Percentiles rank a stretch among this genome's conserved stretches.
Evolutionary conservation across 768 basidiomycete species (phyloP).

Genomic region (Leucosporidium yakuticum): DNA sequence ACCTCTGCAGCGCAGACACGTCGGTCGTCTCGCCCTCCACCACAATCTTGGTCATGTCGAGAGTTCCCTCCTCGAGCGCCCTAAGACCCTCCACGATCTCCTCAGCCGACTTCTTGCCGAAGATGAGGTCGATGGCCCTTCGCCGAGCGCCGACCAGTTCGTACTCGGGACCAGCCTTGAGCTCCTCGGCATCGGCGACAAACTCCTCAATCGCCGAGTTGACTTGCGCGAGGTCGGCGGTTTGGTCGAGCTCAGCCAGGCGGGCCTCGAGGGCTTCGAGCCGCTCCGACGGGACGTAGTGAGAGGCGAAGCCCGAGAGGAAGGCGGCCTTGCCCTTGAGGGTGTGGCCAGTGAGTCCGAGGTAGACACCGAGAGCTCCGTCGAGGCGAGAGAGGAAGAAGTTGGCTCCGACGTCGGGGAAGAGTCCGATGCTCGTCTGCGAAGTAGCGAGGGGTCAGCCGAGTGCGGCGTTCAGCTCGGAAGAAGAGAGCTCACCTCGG

Average conservation of each 20-base stretch:
- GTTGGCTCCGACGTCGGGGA: constrained; percentile 86
- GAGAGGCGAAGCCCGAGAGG: constrained; percentile 82
- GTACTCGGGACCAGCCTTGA: constrained; percentile 28
- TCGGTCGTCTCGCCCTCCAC: constrained; percentile 59
- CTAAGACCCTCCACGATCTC: constrained; percentile 59
- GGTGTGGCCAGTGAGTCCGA: constrained; percentile 71
- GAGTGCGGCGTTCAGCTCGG: constrained; percentile 2
- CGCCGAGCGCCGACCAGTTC: constrained; percentile 56
- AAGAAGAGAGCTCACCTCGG: constrained; percentile 71
- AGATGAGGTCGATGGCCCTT: constrained; percentile 72
- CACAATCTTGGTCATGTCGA: constrained; percentile 50
- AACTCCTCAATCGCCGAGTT: constrained; percentile 66
- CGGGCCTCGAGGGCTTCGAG: constrained; percentile 65
- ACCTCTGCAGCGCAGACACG: constrained; percentile 53
- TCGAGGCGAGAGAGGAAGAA: constrained; percentile 85
- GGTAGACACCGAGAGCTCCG: constrained; percentile 87
- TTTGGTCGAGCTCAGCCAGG: constrained; percentile 49
- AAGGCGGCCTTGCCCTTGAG: constrained; percentile 76
- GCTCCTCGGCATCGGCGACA: constrained; percentile 50
- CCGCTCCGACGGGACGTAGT: constrained; percentile 73
- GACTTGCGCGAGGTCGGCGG: constrained; percentile 50
- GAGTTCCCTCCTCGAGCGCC: constrained; percentile 44
- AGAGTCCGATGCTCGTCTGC: constrained; percentile 45
- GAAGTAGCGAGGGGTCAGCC: not conserved
- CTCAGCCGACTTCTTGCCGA: constrained; percentile 64